Percentiles rank a stretch among this genome's conserved stretches.
Conservation (phyloP, 345 rosid genomes). For the Tarenaya hassleriana region DNA sequence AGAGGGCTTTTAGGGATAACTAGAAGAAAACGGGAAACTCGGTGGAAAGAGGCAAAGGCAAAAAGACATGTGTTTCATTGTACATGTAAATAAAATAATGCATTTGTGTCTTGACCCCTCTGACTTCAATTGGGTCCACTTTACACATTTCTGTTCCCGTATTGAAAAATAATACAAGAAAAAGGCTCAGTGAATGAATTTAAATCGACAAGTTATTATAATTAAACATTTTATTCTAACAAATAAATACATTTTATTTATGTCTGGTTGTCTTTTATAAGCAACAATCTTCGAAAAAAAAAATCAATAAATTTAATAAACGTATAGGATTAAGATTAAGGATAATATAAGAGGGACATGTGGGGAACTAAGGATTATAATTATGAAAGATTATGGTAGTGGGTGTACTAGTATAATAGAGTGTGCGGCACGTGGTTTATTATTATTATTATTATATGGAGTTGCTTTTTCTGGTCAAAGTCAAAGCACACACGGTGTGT, state of each 20-base stretch:
- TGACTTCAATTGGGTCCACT: conserved; percentile 21
- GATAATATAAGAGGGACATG: conserved; percentile 1
- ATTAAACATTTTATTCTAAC: conserved; percentile 18
- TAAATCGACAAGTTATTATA: no score
- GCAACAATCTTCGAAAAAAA: no score
- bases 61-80: conserved; percentile 28
- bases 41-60: conserved; percentile 31
- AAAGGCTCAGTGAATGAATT: no score
- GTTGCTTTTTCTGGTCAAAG: conserved; percentile 22
- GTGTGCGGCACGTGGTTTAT: conserved; percentile 32
- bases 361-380: background rate
- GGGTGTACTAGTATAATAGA: conserved; percentile 14
- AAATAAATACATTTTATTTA: background rate
- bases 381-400: conserved; percentile 3
- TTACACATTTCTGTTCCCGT: no score
- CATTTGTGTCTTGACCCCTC: conserved; percentile 11
- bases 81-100: conserved; percentile 30
- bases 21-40: conserved; percentile 30
- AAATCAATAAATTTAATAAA: no score
- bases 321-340: background rate
- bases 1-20: background rate
- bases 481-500: conserved; percentile 31
- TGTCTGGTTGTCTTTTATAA: conserved; percentile 2
- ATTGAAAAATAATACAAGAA: no score
- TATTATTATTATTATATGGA: conserved; percentile 15